Evolutionary conservation across 768 basidiomycete genomes (phyloP).

Genomic region (Strobilomyces dryophilus): DNA sequence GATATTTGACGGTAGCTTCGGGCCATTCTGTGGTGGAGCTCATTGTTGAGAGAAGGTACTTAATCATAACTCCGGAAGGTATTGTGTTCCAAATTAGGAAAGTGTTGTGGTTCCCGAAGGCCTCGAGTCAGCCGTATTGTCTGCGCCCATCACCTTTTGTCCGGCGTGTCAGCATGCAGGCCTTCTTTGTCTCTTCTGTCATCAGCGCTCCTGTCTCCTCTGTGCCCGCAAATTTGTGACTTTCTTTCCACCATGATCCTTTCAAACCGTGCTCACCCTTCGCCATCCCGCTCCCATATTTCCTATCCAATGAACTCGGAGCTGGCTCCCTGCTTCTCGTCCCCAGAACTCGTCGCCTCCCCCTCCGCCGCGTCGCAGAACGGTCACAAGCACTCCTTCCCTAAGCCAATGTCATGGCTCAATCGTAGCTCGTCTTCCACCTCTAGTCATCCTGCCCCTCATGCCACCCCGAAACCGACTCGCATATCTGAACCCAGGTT

Average conservation of each 20-base stretch:
- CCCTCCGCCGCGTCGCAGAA: constrained; percentile 28
- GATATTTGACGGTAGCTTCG: constrained; percentile 38
- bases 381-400: constrained; percentile 34
- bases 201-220: constrained; percentile 3
- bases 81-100: constrained; percentile 26
- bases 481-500: constrained; percentile 44
- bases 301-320: constrained; percentile 17
- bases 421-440: constrained; percentile 34
- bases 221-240: not conserved
- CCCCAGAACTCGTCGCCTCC: constrained; percentile 21
- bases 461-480: constrained; percentile 35
- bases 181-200: constrained; percentile 7
- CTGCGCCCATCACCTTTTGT: constrained; percentile 7
- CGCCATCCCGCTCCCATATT: constrained; percentile 7
- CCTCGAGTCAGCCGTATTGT: constrained; percentile 12
- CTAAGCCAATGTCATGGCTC: constrained; percentile 43
- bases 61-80: not conserved
- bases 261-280: constrained; percentile 19
- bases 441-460: constrained; percentile 19
- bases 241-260: constrained; percentile 23
- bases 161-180: not conserved
- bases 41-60: not conserved
- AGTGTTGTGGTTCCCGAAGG: constrained; percentile 20
- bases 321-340: constrained; percentile 24
- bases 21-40: not conserved